Conservation (phyloP, 2,329 filamentous ascomycete species). For the Berkeleyomyces basicola region DNA sequence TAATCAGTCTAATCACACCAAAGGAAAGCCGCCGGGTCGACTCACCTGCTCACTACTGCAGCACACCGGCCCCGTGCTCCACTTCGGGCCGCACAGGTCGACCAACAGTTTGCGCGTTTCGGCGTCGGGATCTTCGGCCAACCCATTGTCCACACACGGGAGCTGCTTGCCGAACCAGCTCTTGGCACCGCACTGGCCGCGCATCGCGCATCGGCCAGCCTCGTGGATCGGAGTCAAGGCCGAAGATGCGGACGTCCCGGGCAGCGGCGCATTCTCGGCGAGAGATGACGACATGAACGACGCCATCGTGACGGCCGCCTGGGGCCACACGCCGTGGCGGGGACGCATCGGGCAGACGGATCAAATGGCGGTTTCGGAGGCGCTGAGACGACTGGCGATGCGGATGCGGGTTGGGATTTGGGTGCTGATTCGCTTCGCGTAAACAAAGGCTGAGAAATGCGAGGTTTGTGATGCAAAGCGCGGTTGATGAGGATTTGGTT, state of each 20-base stretch:
- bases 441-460: neutral
- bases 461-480: neutral
- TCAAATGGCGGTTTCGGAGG: neutral
- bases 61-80: constrained; percentile 71
- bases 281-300: neutral
- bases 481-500: neutral
- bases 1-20: neutral
- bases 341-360: neutral
- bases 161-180: constrained; percentile 78
- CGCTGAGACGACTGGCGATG: neutral
- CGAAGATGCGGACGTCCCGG: neutral
- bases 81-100: constrained; percentile 72
- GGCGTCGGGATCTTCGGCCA: constrained; percentile 57
- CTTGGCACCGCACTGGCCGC: constrained; percentile 81
- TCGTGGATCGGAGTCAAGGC: constrained; percentile 51
- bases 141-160: constrained; percentile 81
- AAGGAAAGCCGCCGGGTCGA: neutral
- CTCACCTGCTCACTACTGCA: constrained; percentile 63
- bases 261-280: constrained; percentile 14
- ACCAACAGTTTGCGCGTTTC: constrained; percentile 63
- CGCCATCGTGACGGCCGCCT: neutral
- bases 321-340: neutral
- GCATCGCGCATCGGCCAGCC: constrained; percentile 72
- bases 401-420: neutral
- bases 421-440: neutral